Base-by-base conservation (phyloP, 2,329 filamentous ascomycete genomes). In the Falciphora oryzae region DNA sequence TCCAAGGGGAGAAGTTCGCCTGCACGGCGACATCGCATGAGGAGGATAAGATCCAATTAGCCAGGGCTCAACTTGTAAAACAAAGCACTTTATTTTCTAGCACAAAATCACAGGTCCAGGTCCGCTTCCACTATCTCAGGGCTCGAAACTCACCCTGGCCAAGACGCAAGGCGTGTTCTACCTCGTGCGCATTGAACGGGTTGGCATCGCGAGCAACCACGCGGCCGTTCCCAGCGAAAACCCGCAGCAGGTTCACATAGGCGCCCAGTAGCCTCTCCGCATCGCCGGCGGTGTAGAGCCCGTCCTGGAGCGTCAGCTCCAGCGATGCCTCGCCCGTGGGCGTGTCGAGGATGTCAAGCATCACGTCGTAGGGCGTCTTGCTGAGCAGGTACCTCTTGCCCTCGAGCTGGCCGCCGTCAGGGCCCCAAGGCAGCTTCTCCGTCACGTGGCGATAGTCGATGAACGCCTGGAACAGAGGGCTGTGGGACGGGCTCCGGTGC, bases 391-490 rank as follows among this genome's bases (percentile, higher is more conserved):
- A 63, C 31, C 32, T 58, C 22, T 22, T 58, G 16, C 56, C 50
- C n/a, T 63, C 18, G 3, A 63, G 22, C 27, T 25, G 16, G 22
- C 59, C 59, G n/a, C 59, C 16, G 4, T 25, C 31, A 16, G 56
- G 56, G 29, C 31, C 31, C 3, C 50, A 25, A 8, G 56, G 18
- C 4, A 59, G 31, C 25, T 27, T 59, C 4, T 50, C 56, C 25
- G 25, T 50, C 2, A 64, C 62, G 31, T 32, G 25, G n/a, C 31
- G 50, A 27, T 64, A 64, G 57, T 64, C 50, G 31, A 64, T 59
- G 13, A 64, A 59, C 4, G 53, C 35, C 32, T 64, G 62, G n/a
- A 64, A 64, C 31, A 64, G 7, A 10, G 62, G 62, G 35, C 62
- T 64, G 57, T 60, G 57, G 56, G 56, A 29, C 6, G 62, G 11